Percentiles rank a stretch among this genome's conserved stretches.
Evolutionary conservation across 305 asterid species (phyloP).

Genomic region (Fraxinus nigra): DNA sequence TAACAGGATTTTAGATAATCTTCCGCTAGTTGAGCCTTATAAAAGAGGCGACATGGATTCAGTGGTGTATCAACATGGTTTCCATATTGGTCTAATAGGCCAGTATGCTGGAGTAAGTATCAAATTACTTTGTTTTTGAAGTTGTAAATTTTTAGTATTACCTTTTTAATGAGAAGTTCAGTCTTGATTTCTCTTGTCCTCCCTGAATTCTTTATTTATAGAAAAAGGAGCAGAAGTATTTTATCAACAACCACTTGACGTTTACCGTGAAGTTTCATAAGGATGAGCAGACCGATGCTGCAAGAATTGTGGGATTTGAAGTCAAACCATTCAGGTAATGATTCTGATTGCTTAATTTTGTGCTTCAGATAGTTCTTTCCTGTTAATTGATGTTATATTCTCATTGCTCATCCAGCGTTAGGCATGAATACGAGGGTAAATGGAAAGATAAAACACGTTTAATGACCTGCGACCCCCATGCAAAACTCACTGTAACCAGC

Average conservation of each 20-base stretch:
- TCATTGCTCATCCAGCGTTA: neutral
- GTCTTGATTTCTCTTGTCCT: neutral
- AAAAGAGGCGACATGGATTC: constrained; percentile 1
- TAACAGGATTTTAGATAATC: constrained; percentile 33
- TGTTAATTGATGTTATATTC: neutral
- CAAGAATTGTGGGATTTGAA: neutral
- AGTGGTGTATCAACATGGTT: constrained; percentile 2
- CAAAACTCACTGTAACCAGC: neutral
- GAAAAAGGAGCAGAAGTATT: neutral
- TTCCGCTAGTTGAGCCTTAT: neutral
- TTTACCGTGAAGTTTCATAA: neutral
- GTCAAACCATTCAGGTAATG: neutral
- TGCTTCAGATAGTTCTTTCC: neutral
- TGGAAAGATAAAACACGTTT: neutral
- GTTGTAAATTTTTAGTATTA: neutral
- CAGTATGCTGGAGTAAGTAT: neutral
- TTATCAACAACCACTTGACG: neutral
- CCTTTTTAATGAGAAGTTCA: neutral
- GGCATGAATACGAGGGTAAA: neutral
- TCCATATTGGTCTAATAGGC: neutral
- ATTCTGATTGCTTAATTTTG: neutral
- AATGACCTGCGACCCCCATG: neutral
- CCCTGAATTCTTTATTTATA: neutral
- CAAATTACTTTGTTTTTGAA: neutral
- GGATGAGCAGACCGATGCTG: neutral